Percentiles rank a stretch among this genome's conserved stretches.
phyloP scores from a whole-genome alignment of 108 stramenopile species.

The Cyclotella baltica region DNA sequence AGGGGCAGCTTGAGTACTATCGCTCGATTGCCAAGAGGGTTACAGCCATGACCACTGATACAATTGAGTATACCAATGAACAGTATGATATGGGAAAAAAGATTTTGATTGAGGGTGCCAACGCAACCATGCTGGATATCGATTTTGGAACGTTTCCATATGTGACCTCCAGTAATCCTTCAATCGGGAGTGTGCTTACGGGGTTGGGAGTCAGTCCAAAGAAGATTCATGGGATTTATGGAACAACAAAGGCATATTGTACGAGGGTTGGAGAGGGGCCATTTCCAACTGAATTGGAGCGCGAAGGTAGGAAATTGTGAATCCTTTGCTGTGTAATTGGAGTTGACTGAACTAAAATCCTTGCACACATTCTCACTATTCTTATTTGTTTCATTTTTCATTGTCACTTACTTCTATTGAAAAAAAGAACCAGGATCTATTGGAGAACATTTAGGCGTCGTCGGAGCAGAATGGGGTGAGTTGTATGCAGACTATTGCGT shows the following conservation, averaged over 20 bases:
- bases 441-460: constrained; percentile 84
- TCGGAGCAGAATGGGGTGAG: constrained; percentile 98
- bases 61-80: constrained; percentile 89
- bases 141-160: constrained; percentile 99
- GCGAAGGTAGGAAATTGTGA: constrained; percentile 36
- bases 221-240: constrained; percentile 94
- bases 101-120: constrained; percentile 98
- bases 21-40: constrained; percentile 75
- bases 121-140: constrained; percentile 99
- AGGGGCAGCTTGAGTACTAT: constrained; percentile 90
- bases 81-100: constrained; percentile 88
- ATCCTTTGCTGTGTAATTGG: not conserved
- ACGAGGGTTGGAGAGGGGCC: constrained; percentile 99
- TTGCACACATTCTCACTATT: too few species aligned
- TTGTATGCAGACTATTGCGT: too few species aligned
- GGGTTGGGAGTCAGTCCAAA: constrained; percentile 96
- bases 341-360: too few species aligned
- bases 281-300: constrained; percentile 96
- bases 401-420: not conserved
- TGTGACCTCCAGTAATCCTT: constrained; percentile 97
- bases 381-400: not conserved
- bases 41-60: constrained; percentile 88
- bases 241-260: constrained; percentile 99
- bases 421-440: constrained; percentile 48
- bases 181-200: constrained; percentile 95